Conservation (phyloP, 2,329 filamentous ascomycete genomes). For the Exophiala sideris region DNA sequence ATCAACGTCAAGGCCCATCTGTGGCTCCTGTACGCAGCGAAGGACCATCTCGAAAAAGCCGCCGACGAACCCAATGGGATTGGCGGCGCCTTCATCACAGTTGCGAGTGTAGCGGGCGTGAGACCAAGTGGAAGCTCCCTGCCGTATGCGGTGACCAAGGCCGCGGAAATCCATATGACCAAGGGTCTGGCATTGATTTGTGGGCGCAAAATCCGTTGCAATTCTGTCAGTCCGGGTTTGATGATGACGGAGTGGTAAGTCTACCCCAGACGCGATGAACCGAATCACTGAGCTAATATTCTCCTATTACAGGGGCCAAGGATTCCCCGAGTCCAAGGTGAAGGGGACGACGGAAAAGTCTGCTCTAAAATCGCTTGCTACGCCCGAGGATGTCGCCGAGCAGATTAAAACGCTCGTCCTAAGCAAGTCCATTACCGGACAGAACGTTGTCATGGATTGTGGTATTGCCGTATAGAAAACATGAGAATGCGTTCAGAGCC, state of each 20-base stretch:
- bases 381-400: constrained; percentile 32
- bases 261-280: neutral
- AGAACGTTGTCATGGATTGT: constrained; percentile 29
- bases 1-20: constrained; percentile 63
- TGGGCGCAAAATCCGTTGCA: constrained; percentile 61
- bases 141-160: constrained; percentile 74
- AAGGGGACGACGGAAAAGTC: constrained; percentile 25
- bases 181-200: constrained; percentile 62
- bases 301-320: constrained; percentile 16
- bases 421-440: constrained; percentile 27
- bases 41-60: constrained; percentile 48
- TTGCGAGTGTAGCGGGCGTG: constrained; percentile 62
- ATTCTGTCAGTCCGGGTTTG: constrained; percentile 63
- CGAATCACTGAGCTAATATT: neutral
- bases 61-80: neutral
- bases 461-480: constrained; percentile 26
- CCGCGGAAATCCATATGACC: constrained; percentile 67
- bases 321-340: constrained; percentile 27
- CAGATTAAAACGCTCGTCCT: constrained; percentile 24
- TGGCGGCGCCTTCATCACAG: constrained; percentile 62
- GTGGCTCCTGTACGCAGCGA: constrained; percentile 56
- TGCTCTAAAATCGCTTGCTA: constrained; percentile 20
- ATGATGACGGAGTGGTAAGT: constrained; percentile 63
- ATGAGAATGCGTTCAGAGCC: too few relatives aligned
- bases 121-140: constrained; percentile 61